Percentiles rank a stretch among this genome's conserved stretches.
Conservation (phyloP, 768 basidiomycete species). For the Tubosaeta brunneosetosa region DNA sequence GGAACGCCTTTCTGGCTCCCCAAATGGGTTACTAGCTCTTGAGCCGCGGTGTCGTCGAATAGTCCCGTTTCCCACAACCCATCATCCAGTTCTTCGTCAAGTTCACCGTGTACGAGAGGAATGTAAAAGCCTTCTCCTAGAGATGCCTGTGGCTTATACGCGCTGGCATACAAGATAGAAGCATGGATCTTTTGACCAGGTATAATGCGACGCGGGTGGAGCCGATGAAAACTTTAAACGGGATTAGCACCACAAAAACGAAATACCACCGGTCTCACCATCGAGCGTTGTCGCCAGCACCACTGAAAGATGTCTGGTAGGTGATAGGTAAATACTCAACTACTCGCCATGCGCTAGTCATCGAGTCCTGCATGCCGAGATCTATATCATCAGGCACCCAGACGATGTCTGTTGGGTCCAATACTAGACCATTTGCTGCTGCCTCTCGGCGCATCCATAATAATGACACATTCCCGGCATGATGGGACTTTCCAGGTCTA, state of each 20-base stretch:
- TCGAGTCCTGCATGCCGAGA: constrained; percentile 16
- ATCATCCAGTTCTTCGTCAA: neutral
- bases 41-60: constrained; percentile 16
- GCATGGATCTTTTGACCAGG: constrained; percentile 25
- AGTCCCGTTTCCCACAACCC: constrained; percentile 17
- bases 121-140: constrained; percentile 22
- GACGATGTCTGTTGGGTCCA: constrained; percentile 22
- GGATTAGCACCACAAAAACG: neutral
- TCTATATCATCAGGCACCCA: constrained; percentile 25
- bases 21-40: constrained; percentile 8
- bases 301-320: constrained; percentile 18
- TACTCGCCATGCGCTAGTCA: constrained; percentile 10
- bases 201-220: constrained; percentile 23
- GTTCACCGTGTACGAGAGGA: constrained; percentile 1
- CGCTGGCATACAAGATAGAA: constrained; percentile 18
- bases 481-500: constrained; percentile 14
- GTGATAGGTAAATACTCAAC: constrained; percentile 21
- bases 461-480: constrained; percentile 22
- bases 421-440: constrained; percentile 16
- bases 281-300: constrained; percentile 12
- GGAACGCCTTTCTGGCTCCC: constrained; percentile 6
- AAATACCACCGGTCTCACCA: constrained; percentile 4
- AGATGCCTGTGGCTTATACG: constrained; percentile 15
- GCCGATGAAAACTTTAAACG: constrained; percentile 7
- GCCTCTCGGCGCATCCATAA: constrained; percentile 35